Percentiles rank a stretch among this genome's conserved stretches.
These are phyloP conservation scores for Populus trichocarpa DNA, from an alignment of 441 rosid species.

Conservation along the genomic window DNA sequence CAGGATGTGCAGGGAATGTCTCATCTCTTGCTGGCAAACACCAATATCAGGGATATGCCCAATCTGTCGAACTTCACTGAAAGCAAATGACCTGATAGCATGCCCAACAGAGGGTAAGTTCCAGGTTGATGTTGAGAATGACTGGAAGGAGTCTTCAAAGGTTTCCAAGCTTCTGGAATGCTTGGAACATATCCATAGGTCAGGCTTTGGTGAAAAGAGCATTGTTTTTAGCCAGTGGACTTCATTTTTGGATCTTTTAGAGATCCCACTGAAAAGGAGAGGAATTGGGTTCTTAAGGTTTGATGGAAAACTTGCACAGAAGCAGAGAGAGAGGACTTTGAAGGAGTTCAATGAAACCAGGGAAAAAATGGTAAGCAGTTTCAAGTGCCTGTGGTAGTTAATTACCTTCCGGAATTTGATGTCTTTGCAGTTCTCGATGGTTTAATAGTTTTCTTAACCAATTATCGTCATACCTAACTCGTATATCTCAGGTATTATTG, in stretches of 20 bases:
- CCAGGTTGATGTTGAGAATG: background rate
- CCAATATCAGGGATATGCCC: background rate
- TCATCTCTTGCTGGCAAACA: background rate
- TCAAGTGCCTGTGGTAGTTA: background rate
- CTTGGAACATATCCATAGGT: background rate
- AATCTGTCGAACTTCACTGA: background rate
- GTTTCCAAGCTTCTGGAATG: background rate
- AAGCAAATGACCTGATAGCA: background rate
- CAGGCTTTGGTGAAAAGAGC: slow-evolving; percentile 1
- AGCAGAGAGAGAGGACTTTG: background rate
- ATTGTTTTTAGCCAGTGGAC: slow-evolving; percentile 2
- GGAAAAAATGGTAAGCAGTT: background rate
- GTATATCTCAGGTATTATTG: background rate
- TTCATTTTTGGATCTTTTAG: slow-evolving; percentile 1
- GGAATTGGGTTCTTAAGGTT: background rate
- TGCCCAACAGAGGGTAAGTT: background rate
- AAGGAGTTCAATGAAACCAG: background rate
- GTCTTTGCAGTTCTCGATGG: background rate
- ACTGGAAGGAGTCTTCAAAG: slow-evolving; percentile 3
- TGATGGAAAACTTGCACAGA: slow-evolving; percentile 15
- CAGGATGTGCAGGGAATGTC: slow-evolving; percentile 1
- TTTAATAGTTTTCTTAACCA: background rate
- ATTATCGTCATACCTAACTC: background rate
- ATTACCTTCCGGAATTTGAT: background rate
- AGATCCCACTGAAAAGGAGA: background rate